These are phyloP conservation scores for Testicularia cyperi DNA, from an alignment of 1,284 basidiomycete species.

Conservation along the genomic window DNA sequence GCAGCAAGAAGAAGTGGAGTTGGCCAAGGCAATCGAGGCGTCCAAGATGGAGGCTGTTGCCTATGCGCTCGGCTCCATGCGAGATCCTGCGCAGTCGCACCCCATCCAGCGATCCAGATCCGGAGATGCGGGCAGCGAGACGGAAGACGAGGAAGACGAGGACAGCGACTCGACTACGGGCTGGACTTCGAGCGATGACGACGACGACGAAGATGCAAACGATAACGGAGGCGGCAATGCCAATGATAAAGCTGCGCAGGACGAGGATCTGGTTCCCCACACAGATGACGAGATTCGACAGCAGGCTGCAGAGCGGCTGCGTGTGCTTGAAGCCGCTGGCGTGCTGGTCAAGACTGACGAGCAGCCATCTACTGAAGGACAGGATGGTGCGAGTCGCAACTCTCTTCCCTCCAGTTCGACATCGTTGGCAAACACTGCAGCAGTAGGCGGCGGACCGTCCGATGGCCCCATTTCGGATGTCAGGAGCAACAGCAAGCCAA, in stretches of 20 bases:
- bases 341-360: conserved; percentile 68
- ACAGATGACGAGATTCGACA: conserved; percentile 67
- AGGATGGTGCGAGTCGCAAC: conserved; percentile 1
- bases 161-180: conserved; percentile 62
- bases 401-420: conserved; percentile 59
- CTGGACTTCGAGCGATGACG: conserved; percentile 64
- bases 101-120: too few relatives aligned
- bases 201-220: conserved; percentile 62
- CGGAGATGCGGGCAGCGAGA: neutral
- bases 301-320: conserved; percentile 74
- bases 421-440: conserved; percentile 58
- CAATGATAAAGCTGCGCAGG: neutral
- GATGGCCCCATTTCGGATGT: conserved; percentile 1
- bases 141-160: conserved; percentile 45
- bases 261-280: conserved; percentile 22
- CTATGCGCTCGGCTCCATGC: conserved; percentile 20
- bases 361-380: too few relatives aligned
- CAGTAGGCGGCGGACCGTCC: conserved; percentile 2
- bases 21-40: conserved; percentile 38
- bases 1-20: conserved; percentile 23
- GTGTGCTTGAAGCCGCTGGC: conserved; percentile 83
- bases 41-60: conserved; percentile 38
- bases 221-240: conserved; percentile 50
- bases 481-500: conserved; percentile 1
- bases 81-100: neutral